Conservation (phyloP, 2,329 filamentous ascomycete genomes). For the Saccharata proteae region DNA sequence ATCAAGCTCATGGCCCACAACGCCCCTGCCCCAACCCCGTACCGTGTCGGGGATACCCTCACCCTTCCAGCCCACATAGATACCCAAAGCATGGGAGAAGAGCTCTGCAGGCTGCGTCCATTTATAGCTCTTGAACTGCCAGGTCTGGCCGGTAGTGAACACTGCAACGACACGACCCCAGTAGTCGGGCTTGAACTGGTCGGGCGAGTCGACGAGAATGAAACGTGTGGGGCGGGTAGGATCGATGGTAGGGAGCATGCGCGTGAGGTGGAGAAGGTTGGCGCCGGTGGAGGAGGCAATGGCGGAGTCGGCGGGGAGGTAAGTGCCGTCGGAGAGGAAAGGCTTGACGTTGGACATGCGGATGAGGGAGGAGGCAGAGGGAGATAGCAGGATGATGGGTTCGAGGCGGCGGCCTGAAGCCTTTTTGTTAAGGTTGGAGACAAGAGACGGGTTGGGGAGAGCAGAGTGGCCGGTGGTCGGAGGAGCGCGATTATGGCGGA, state of each 20-base stretch:
- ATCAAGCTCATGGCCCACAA: constrained; percentile 70
- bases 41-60: constrained; percentile 69
- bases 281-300: constrained; percentile 48
- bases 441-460: constrained; percentile 32
- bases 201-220: constrained; percentile 84
- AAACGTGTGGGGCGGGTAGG: constrained; percentile 69
- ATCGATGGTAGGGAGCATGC: constrained; percentile 59
- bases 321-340: constrained; percentile 78
- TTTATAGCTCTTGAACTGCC: constrained; percentile 98
- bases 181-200: constrained; percentile 96
- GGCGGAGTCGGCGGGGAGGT: constrained; percentile 59
- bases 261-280: constrained; percentile 77
- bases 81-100: constrained; percentile 75
- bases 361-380: constrained; percentile 85
- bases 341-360: constrained; percentile 93
- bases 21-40: constrained; percentile 73
- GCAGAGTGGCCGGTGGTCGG: constrained; percentile 23
- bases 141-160: constrained; percentile 93
- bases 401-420: constrained; percentile 42
- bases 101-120: constrained; percentile 82
- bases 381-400: constrained; percentile 93
- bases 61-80: constrained; percentile 86
- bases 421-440: constrained; percentile 29
- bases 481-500: constrained; percentile 24
- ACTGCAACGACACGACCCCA: constrained; percentile 92